These are phyloP conservation scores for Mycena citricolor DNA, from an alignment of 1,284 basidiomycete genomes.

Conservation along the genomic window DNA sequence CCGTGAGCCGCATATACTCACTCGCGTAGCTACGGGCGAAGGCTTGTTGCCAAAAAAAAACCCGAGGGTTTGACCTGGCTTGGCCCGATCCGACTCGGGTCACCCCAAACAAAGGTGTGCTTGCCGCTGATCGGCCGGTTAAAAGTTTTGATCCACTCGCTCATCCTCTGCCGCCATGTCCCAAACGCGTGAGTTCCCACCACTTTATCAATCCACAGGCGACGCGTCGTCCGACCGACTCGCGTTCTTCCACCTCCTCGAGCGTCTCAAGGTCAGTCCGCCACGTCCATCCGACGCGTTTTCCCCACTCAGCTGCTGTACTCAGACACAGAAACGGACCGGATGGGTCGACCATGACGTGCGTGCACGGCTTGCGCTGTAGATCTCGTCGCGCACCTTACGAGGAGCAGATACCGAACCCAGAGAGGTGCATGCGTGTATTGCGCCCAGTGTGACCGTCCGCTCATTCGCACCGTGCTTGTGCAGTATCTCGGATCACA, in stretches of 20 bases:
- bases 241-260: constrained; percentile 87
- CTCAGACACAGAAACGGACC: constrained; percentile 84
- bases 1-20: too few species aligned
- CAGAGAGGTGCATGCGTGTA: constrained; percentile 73
- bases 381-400: background rate
- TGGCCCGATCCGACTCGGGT: too few species aligned
- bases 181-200: constrained; percentile 44
- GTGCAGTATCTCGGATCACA: constrained; percentile 91
- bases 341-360: constrained; percentile 89
- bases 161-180: too few species aligned
- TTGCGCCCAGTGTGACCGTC: too few species aligned
- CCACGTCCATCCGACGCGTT: background rate
- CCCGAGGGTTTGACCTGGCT: too few species aligned
- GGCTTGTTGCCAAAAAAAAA: too few species aligned
- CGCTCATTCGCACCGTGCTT: background rate
- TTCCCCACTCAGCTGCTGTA: background rate
- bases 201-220: constrained; percentile 56
- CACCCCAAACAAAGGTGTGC: too few species aligned
- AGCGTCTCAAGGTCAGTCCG: constrained; percentile 74
- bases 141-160: too few species aligned
- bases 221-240: constrained; percentile 66
- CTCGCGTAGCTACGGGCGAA: too few species aligned
- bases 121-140: too few species aligned
- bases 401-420: constrained; percentile 60
- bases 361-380: constrained; percentile 24